Evolutionary conservation across 2,329 filamentous ascomycete species (phyloP), one percentile per base, ranked within the genome.

Genomic region (Blumeriella jaapii): DNA sequence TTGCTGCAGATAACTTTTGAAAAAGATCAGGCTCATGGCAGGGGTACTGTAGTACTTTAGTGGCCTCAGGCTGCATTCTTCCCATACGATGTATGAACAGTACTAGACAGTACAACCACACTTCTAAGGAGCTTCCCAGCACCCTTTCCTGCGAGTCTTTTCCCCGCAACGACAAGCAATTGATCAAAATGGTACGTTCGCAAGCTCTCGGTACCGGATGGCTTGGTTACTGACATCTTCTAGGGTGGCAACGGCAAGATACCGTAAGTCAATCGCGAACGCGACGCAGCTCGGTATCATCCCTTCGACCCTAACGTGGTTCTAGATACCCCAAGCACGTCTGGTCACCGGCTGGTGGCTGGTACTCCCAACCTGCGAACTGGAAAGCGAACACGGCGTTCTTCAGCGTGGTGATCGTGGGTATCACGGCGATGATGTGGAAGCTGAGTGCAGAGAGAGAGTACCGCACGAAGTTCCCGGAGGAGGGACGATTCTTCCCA

Each of bases 301-400:
- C 29, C 39, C 33, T 41, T 38, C 40, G 18, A 45, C 40, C 22
- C 46, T 49, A 29, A 51, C 39, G 12, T 15, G 30, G 19, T 25
- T 16, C 54, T 24, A 93, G 85, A 57, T 94, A 94, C 65, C 87
- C 86, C 61, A 95, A 94, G 71, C 89, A 98, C 71, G 85, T 98
- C 71, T 98, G 91, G 91, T 96, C 91, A 56, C 91, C 91, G 44
- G 71, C 89, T 48, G 91, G 91, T 71, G 91, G 91, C 63, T 98
- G 91, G 91, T 98, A 98, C 64, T 67, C 80, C 36, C 89, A 93
- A 60, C 91, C 91, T 35, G 69, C 73, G 50, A 98, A 98, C 71
- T 98, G 91, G 91, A 91, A 82, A 61, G 65, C 67, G 54, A 98
- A 98, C 68, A 98, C 91, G 4, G 69, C 79, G 36, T 68, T 91